Evolutionary conservation across 176 grass and related monocot genomes (phyloP).

Genomic region (Aegilops tauschii): DNA sequence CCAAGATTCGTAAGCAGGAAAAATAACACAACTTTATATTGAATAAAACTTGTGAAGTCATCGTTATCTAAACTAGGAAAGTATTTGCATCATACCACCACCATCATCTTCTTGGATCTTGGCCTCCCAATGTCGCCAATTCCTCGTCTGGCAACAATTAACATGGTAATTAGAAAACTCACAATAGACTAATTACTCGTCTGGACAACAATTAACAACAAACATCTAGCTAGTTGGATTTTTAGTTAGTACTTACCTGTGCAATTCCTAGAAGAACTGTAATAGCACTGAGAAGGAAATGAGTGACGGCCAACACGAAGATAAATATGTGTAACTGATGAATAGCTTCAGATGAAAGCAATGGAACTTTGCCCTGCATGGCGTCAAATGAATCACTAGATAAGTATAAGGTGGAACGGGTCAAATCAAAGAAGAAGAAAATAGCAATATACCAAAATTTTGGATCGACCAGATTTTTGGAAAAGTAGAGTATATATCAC

Average conservation of each 20-base stretch:
- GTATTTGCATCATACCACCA: conserved; percentile 26
- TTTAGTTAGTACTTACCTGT: conserved; percentile 52
- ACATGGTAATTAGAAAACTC: not conserved
- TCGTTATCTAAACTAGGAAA: not conserved
- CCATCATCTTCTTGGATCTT: conserved; percentile 37
- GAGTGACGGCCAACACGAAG: conserved; percentile 68
- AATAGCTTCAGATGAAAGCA: conserved; percentile 63
- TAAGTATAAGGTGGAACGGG: not conserved
- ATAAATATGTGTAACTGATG: conserved; percentile 95
- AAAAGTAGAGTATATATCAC: not conserved
- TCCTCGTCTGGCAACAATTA: conserved; percentile 38
- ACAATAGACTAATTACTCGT: too few relatives aligned
- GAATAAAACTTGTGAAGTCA: not conserved
- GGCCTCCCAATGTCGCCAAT: conserved; percentile 64
- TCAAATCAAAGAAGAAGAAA: too few relatives aligned
- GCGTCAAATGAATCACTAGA: not conserved
- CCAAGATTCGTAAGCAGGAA: not conserved
- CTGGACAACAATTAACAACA: not conserved
- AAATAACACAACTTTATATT: not conserved
- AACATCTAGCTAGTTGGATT: not conserved
- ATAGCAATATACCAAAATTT: not conserved
- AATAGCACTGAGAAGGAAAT: conserved; percentile 68
- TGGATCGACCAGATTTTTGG: too few relatives aligned
- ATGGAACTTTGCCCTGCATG: conserved; percentile 63
- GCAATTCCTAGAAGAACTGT: conserved; percentile 67